Percentiles rank a stretch among this genome's conserved stretches.
Conservation (phyloP, 805 yeast species). For the Tetrapisispora arboricola region DNA sequence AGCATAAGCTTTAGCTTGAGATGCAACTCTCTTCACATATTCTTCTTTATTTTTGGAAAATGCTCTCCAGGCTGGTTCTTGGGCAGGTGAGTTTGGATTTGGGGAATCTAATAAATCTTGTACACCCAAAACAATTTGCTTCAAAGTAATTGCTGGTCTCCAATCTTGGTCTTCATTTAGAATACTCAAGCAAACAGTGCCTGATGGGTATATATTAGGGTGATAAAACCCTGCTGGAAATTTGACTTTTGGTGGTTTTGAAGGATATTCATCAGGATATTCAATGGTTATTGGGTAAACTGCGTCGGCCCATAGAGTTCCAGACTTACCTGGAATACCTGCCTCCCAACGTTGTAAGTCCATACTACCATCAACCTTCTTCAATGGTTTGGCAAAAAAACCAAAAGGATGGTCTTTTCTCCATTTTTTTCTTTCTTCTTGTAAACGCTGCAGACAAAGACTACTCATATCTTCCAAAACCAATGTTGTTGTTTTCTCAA, state of each 20-base stretch:
- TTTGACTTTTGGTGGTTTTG: constrained; percentile 90
- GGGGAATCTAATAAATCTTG: constrained; percentile 87
- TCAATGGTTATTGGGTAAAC: constrained; percentile 70
- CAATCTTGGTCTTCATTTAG: constrained; percentile 94
- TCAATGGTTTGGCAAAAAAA: constrained; percentile 83
- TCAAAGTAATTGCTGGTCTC: constrained; percentile 92
- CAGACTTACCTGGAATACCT: constrained; percentile 88
- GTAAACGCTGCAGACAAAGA: constrained; percentile 72
- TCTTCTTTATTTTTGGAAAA: constrained; percentile 55
- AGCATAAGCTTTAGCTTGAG: constrained; percentile 70
- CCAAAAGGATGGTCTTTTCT: constrained; percentile 98
- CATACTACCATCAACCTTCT: constrained; percentile 69
- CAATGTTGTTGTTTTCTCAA: no score
- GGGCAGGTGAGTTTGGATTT: constrained; percentile 94
- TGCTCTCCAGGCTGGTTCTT: constrained; percentile 91
- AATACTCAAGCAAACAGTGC: constrained; percentile 88
- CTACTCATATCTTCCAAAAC: constrained; percentile 31
- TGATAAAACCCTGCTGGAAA: constrained; percentile 89
- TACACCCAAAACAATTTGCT: constrained; percentile 81
- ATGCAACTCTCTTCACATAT: constrained; percentile 68
- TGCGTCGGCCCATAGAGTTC: constrained; percentile 86
- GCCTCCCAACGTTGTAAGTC: constrained; percentile 86
- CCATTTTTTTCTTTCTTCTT: constrained; percentile 95
- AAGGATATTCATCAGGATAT: constrained; percentile 89
- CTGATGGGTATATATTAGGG: constrained; percentile 96